Base-by-base conservation (phyloP, 192 early-diverging fungal species). In the Thoreauomyces humboldtii region DNA sequence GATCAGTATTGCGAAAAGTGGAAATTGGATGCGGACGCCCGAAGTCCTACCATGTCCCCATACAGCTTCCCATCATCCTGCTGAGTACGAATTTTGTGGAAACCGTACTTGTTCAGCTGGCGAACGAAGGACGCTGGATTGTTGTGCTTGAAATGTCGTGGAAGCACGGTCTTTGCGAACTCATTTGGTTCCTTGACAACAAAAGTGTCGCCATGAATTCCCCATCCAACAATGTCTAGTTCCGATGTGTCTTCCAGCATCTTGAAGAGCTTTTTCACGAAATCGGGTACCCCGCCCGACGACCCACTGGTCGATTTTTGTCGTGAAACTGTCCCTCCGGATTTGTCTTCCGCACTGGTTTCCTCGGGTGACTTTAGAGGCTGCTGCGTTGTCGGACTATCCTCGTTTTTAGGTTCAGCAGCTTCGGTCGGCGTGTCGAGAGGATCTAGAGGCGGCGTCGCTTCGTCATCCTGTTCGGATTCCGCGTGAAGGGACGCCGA, bases 101-200 rank as follows among this genome's bases (percentile, higher is more conserved):
- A 99, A 14, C 92, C 96, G 67, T 99, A 85, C 79, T 86, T 85
- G 71, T 85, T 85, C 4, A 85, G 69, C 55, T 85, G 83, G 14
- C 83, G 67, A 22, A 86, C 78, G 61, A 86, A 86, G 25, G 64
- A 70, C 22, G 77, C 67, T 50, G 86, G 86, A 62, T 86, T 85
- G 71, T 81, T 81, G 72, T 86, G 83, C 51, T 86, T 86, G 61
- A 86, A 86, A 59, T 80, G 86, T 19, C 61, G 65, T 14, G 85
- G 85, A 32, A 86, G 72, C 9, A 86, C 74, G 22, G 69, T 47
- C 38, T 62, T 62, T 6, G 82, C 78, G 61, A 96, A 90, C 54
- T 89, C 90, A 14, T 88, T 89, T 6, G 88, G 88, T 53, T 94
- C 92, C 51, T 86, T 88, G 21, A 96, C 90, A 19, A 91, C 88